A percentile compares a stretch with the other conserved stretches of the same genome.
These are phyloP conservation scores for Pholiota molesta DNA, from an alignment of 768 basidiomycete genomes.

Conservation along the genomic window DNA sequence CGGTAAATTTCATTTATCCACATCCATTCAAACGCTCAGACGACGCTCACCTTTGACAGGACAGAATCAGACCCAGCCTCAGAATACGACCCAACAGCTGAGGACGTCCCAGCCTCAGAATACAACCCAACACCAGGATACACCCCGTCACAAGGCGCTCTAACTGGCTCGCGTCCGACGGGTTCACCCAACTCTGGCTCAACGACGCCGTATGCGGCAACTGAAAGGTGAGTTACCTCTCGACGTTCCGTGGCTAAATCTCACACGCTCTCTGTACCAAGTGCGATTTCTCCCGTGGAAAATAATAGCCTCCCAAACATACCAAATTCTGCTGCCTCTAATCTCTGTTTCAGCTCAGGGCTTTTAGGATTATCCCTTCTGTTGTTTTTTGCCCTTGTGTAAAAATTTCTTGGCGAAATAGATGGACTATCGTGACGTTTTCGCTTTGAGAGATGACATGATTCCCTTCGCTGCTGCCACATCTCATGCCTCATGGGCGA, in stretches of 20 bases:
- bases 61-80: not conserved
- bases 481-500: too few species aligned
- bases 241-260: not conserved
- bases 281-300: not conserved
- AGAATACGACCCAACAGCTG: not conserved
- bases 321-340: not conserved
- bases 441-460: too few species aligned
- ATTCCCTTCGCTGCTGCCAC: too few species aligned
- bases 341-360: not conserved
- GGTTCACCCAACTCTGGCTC: not conserved
- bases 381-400: not conserved
- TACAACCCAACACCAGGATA: not conserved
- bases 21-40: not conserved
- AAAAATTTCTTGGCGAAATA: not conserved
- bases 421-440: not conserved
- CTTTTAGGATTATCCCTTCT: not conserved
- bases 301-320: not conserved
- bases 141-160: not conserved
- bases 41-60: not conserved
- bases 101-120: not conserved
- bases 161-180: not conserved
- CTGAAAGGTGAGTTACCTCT: not conserved
- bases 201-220: not conserved
- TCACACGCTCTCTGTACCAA: not conserved
- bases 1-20: not conserved